Evolutionary conservation across 225 moss, liverwort and hornwort genomes (phyloP), one percentile per base, ranked within the genome.

Genomic region (Climacium dendroides): DNA sequence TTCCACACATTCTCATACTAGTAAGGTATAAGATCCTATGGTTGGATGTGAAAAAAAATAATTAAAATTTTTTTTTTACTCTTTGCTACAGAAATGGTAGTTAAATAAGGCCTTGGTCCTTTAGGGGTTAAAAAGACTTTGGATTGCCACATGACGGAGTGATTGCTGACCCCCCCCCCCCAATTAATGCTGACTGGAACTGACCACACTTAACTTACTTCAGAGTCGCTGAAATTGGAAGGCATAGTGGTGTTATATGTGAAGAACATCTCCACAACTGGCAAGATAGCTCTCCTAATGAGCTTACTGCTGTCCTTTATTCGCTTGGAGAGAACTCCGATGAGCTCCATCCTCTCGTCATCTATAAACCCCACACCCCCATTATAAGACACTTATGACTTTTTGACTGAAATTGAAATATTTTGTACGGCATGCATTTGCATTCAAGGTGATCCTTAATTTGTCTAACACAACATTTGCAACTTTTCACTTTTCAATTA

Each of bases 281-380:
- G 97, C 79, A 97, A 85, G 67, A 94, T 89, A 55, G 92, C 95
- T 85, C 94, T 90, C 59, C 93, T 92, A 47, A 96, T 93, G 37
- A 81, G 87, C 85, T 94, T 95, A 55, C 89, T 97, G 67, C 89
- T 95, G 43, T 96, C 95, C 14, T 92, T 93, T 74, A 96, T 81
- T 15, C 89, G 86, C 82, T 94, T 94, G 29, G 83, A 88, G 28
- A 97, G 90, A 88, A 95, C 37, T 73, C 62, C 60, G 48, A 95
- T 86, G 28, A 97, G 50, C 14, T 90, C 85, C 29, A 54, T 87
- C 90, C 95, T 94, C 47, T 95, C 92, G 28, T 75, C 87, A 87
- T 94, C 97, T 97, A 63, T 19, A 19, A 74, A 57, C 11, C 10
- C 30, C n/a, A 41, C 58, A 66, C 28, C 10, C 17, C 32, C 26